Conservation (phyloP, 108 stramenopile genomes). For the Aurantiochytrium sp. region DNA sequence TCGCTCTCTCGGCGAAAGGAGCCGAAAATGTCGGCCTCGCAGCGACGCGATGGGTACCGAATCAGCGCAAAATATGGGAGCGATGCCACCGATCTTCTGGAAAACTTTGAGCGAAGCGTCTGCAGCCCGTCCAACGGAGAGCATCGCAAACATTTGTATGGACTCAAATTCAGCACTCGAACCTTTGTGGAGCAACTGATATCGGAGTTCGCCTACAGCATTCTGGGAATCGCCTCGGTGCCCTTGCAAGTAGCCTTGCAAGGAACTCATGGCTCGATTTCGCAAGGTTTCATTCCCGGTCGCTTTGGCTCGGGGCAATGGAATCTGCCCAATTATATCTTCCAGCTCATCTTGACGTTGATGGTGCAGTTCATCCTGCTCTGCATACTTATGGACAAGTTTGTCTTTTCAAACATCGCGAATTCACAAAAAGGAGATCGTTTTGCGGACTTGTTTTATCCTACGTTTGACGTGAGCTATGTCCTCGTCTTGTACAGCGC, state of each 20-base stretch:
- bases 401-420: no score
- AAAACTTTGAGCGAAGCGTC: no score
- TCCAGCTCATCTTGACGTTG: neutral
- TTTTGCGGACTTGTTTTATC: neutral
- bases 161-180: neutral
- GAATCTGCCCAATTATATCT: neutral
- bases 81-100: no score
- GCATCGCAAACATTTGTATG: neutral
- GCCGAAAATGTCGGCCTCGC: no score
- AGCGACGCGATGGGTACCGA: no score
- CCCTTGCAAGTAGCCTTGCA: neutral
- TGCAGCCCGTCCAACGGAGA: no score
- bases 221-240: neutral
- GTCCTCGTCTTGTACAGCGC: neutral
- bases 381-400: neutral
- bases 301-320: neutral
- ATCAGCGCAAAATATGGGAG: no score
- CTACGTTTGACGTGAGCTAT: neutral
- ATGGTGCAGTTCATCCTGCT: neutral
- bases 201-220: neutral
- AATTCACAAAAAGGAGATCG: neutral
- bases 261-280: neutral
- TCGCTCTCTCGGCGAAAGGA: no score
- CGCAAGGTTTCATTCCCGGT: neutral
- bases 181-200: neutral